Evolutionary conservation across 441 rosid species (phyloP), one percentile per base, ranked within the genome.

Genomic region (Erodium texanum): DNA sequence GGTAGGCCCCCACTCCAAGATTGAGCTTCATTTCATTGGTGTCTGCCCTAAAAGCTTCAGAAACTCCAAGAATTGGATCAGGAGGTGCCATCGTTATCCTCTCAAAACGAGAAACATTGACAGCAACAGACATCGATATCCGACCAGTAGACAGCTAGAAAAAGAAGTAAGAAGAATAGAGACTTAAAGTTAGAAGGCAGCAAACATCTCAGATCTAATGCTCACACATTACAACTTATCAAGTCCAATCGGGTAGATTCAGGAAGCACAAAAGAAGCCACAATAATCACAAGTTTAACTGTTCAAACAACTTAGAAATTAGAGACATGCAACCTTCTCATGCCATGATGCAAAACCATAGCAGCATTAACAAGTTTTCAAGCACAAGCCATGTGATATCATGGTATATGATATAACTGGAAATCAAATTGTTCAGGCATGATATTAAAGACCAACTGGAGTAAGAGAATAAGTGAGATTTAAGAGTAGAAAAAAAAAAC

Each of bases 1-100:
- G 79, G 71, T 91, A 91, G 56, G 97, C 99, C 32, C 99, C 99
- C 7, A 91, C 99, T 56, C 99, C 99, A 82, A 94, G 99, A 74
- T 91, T 94, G 77, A 94, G 99, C 81, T 94, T 94, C 79, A 70
- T 81, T 16, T 82, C 92, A 75, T 85, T 68, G 7, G 76, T 87
- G 76, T 91, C 96, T 14, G 97, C 96, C 80, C 70, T 89, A 78
- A 94, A 94, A 66, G 99, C 96, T 81, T 94, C 97, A 8, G 96
- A 88, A 73, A 94, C 97, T 73, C 99, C 99, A 73, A 89, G 94
- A 83, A 94, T 91, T 38, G 97, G 97, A 79, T 94, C 99, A 10
- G 99, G 97, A 12, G 99, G 97, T 62, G 97, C 99, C 96, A 89
- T 93, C 6, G 90, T 77, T 65, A 93, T 74, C 54, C 87, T 88